Evolutionary conservation across 306 rosid genomes (phyloP).

Genomic region (Pachyrhizus erosus): DNA sequence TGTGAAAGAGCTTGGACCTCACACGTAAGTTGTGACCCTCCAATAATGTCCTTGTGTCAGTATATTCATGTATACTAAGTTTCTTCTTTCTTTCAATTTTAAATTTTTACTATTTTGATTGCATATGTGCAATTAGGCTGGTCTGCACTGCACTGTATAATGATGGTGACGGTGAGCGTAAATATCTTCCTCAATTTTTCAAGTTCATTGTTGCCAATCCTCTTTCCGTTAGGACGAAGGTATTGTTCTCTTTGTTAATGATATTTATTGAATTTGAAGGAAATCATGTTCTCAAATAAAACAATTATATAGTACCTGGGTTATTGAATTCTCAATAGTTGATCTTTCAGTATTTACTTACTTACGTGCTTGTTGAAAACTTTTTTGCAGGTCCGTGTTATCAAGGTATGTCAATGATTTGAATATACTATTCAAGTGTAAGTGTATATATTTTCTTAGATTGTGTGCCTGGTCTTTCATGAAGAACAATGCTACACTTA

Average conservation of each 20-base stretch:
- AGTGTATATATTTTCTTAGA: conserved; percentile 41
- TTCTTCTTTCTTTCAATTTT: conserved; percentile 7
- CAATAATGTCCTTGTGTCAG: neutral
- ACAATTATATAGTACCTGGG: neutral
- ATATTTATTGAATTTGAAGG: conserved; percentile 28
- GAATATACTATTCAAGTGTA: conserved; percentile 45
- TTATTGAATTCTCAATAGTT: conserved; percentile 22
- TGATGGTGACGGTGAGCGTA: conserved; percentile 93
- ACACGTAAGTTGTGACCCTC: conserved; percentile 66
- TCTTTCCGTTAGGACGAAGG: conserved; percentile 97
- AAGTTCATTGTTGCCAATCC: conserved; percentile 95
- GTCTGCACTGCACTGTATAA: conserved; percentile 96
- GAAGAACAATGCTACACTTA: conserved; percentile 2
- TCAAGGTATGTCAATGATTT: conserved; percentile 83
- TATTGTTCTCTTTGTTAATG: conserved; percentile 41
- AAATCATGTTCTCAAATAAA: conserved; percentile 5
- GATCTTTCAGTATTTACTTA: conserved; percentile 35
- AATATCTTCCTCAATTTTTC: conserved; percentile 96
- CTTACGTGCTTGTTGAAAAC: conserved; percentile 34
- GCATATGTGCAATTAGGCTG: conserved; percentile 55
- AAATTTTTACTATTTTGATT: neutral
- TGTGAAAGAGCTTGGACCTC: conserved; percentile 97
- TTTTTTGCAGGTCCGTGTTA: conserved; percentile 89
- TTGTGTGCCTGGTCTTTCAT: neutral
- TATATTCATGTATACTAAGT: conserved; percentile 1